Percentiles rank a stretch among this genome's conserved stretches.
These are phyloP conservation scores for Stromatinia cepivora DNA, from an alignment of 2,329 filamentous ascomycete species.

Conservation along the genomic window DNA sequence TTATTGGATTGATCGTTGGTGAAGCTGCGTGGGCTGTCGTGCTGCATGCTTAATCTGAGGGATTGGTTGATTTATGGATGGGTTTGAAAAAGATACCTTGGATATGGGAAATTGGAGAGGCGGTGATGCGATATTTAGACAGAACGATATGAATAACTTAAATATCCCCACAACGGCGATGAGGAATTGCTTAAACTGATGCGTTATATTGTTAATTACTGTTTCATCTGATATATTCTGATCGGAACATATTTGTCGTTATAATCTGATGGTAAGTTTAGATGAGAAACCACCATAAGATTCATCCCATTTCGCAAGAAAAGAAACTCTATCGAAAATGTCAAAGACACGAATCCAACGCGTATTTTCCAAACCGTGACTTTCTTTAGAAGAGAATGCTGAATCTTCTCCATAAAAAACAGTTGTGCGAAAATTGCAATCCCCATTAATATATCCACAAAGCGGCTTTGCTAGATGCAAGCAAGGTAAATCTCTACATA, in stretches of 20 bases:
- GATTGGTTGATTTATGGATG: not conserved
- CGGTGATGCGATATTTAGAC: not conserved
- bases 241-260: not conserved
- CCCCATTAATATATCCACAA: not conserved
- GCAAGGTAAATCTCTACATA: slow-evolving; percentile 14
- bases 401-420: too few relatives aligned
- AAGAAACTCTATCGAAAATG: not conserved
- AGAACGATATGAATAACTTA: not conserved
- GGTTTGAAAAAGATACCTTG: not conserved
- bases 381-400: not conserved
- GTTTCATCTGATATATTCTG: not conserved
- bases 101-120: slow-evolving; percentile 5
- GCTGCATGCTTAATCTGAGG: slow-evolving; percentile 7
- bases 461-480: slow-evolving; percentile 5
- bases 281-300: not conserved
- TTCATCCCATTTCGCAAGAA: not conserved
- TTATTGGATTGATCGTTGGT: not conserved
- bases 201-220: not conserved
- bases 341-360: slow-evolving; percentile 1
- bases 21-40: slow-evolving; percentile 1
- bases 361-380: not conserved
- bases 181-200: not conserved
- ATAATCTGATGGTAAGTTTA: not conserved
- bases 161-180: not conserved
- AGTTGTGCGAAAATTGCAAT: not conserved